A percentile compares a stretch with the other conserved stretches of the same genome.
Conservation (phyloP, 192 early-diverging fungal genomes). For the Backusella australiensis region DNA sequence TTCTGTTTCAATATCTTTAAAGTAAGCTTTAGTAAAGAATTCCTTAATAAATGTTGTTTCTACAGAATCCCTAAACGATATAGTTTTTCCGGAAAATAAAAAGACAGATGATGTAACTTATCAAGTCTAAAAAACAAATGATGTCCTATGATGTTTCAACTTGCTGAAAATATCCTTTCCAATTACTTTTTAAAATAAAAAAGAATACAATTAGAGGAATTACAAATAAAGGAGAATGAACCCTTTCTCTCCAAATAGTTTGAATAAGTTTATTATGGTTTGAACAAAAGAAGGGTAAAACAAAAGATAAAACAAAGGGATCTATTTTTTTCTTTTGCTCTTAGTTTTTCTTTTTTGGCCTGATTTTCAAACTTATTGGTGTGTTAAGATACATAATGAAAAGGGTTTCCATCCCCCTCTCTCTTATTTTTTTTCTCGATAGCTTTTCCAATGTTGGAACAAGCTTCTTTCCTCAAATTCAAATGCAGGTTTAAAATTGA, state of each 20-base stretch:
- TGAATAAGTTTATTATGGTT: background rate
- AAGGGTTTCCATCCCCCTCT: background rate
- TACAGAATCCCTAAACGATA: background rate
- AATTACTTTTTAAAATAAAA: too few species aligned
- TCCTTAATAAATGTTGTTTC: background rate
- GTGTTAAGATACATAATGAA: background rate
- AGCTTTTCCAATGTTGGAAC: constrained; percentile 1
- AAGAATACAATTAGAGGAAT: background rate
- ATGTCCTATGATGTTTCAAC: too few species aligned
- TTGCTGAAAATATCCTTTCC: too few species aligned
- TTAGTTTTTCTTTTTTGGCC: background rate
- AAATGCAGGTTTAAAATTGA: constrained; percentile 40
- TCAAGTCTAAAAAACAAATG: background rate
- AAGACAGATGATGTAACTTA: background rate
- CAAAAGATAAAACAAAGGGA: background rate
- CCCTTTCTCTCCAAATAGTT: background rate
- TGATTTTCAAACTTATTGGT: background rate
- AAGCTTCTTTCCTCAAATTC: background rate
- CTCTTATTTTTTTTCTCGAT: background rate
- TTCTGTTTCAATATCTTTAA: too few species aligned
- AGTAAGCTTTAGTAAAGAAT: background rate
- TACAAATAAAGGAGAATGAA: background rate
- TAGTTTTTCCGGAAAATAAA: background rate
- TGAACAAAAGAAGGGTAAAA: background rate
- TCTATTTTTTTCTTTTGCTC: background rate